Evolutionary conservation across 257 asterid species (phyloP).

Genomic region (Mentha longifolia): DNA sequence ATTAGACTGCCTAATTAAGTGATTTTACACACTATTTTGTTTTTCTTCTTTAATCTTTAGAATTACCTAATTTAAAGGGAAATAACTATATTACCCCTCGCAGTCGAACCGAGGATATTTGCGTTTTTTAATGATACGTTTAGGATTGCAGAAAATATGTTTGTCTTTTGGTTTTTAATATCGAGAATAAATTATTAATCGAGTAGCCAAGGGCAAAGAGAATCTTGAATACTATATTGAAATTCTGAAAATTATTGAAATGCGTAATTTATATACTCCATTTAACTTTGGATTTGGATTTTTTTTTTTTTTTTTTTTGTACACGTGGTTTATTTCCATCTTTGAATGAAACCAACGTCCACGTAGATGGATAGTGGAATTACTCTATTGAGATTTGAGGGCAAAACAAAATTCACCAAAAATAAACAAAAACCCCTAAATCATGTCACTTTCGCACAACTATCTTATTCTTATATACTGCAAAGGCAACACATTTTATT

Average conservation of each 20-base stretch:
- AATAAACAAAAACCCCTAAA: not conserved
- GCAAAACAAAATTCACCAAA: constrained; percentile 28
- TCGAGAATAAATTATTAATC: too few relatives aligned
- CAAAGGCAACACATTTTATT: constrained; percentile 28
- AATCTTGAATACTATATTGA: not conserved
- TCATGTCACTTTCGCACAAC: constrained; percentile 30
- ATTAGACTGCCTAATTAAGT: constrained; percentile 15
- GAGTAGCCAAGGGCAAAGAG: too few relatives aligned
- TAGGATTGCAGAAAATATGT: too few relatives aligned
- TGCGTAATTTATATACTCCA: too few relatives aligned
- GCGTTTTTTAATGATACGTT: too few relatives aligned
- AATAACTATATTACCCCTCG: constrained; percentile 6
- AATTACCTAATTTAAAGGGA: not conserved
- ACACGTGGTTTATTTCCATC: not conserved
- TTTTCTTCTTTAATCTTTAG: not conserved
- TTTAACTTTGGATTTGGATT: not conserved
- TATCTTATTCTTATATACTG: not conserved
- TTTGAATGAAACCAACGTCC: constrained; percentile 24
- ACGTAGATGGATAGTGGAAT: constrained; percentile 21
- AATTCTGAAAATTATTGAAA: too few relatives aligned
- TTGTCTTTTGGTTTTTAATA: not conserved
- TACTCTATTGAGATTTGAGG: not conserved
- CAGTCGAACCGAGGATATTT: not conserved
- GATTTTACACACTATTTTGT: constrained; percentile 1
- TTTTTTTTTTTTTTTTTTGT: too few relatives aligned